Percentiles rank a stretch among this genome's conserved stretches.
Conservation (phyloP, 192 early-diverging fungal genomes). For the Cetraspora pellucida region DNA sequence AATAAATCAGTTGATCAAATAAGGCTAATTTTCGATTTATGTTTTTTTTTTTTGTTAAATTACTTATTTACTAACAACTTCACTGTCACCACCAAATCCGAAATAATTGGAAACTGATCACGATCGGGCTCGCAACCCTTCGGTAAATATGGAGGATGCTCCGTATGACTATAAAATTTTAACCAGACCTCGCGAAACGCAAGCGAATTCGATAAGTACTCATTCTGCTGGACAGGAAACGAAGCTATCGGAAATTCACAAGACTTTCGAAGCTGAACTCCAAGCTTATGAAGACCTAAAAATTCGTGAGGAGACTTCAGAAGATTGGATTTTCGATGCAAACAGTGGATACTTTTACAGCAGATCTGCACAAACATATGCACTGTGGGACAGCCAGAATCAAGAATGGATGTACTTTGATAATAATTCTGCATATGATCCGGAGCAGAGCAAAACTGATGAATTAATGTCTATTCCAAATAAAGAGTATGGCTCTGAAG, state of each 20-base stretch:
- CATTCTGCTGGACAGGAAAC: not conserved
- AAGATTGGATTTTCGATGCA: slow-evolving; percentile 17
- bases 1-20: too few relatives aligned
- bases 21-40: not conserved
- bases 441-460: not conserved
- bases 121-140: not conserved
- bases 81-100: not conserved
- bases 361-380: slow-evolving; percentile 21
- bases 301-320: not conserved
- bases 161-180: slow-evolving; percentile 25
- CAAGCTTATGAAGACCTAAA: slow-evolving; percentile 34
- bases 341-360: slow-evolving; percentile 24
- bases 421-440: not conserved
- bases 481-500: not conserved
- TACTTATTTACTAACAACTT: not conserved
- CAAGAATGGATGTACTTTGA: slow-evolving; percentile 24
- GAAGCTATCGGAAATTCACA: not conserved
- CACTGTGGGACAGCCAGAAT: slow-evolving; percentile 1
- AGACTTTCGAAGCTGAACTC: slow-evolving; percentile 16
- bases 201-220: not conserved
- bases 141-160: slow-evolving; percentile 25
- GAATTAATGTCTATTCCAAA: not conserved
- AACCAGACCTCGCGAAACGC: not conserved
- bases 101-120: not conserved
- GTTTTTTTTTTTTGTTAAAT: not conserved